A percentile compares a stretch with the other conserved stretches of the same genome.
These are phyloP conservation scores for Rhododendron williamsianum DNA, from an alignment of 148 eudicot species.

Conservation along the genomic window DNA sequence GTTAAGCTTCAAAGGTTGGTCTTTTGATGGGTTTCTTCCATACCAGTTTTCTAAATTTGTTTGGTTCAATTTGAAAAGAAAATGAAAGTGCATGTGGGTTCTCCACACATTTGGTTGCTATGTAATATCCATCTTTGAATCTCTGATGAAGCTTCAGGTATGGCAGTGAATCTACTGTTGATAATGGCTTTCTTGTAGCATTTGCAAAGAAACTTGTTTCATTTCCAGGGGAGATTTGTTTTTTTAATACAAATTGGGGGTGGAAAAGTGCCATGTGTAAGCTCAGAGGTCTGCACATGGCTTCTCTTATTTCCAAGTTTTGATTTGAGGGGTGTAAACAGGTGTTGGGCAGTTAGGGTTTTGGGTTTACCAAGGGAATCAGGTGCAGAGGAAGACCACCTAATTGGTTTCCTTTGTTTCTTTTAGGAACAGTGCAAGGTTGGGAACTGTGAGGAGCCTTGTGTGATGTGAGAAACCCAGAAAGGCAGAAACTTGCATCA, in stretches of 20 bases:
- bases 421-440: constrained; percentile 14
- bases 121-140: not conserved
- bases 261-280: constrained; percentile 59
- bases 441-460: constrained; percentile 27
- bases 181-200: too few species aligned
- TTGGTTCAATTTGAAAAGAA: not conserved
- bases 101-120: not conserved
- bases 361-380: constrained; percentile 42
- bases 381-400: constrained; percentile 40
- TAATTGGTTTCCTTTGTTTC: constrained; percentile 25
- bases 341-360: constrained; percentile 25
- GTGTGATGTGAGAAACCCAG: constrained; percentile 13
- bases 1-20: not conserved
- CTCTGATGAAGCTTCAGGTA: not conserved
- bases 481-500: not conserved
- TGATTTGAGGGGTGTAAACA: constrained; percentile 40
- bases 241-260: constrained; percentile 4
- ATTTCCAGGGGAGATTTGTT: not conserved
- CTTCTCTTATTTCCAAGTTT: constrained; percentile 66
- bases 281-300: constrained; percentile 74
- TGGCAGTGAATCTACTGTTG: not conserved
- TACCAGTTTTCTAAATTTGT: not conserved
- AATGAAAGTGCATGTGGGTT: not conserved
- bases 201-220: not conserved
- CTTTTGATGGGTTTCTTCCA: not conserved